Conservation (phyloP, 2,329 filamentous ascomycete genomes). For the Ramularia endophylla region DNA sequence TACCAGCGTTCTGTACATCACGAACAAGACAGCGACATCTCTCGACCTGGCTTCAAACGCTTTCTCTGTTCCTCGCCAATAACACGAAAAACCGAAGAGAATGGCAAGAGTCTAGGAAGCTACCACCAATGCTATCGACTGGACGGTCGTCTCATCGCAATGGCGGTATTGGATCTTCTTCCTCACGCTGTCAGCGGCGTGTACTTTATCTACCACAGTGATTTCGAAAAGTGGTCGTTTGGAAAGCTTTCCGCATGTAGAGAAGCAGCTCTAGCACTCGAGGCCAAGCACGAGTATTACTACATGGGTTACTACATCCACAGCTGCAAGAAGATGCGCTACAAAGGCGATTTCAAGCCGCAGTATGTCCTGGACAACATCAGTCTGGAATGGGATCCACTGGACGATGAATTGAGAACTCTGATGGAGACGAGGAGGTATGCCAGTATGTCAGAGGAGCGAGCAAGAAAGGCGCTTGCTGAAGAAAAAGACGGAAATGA, state of each 20-base stretch:
- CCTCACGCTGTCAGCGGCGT: slow-evolving; percentile 74
- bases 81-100: slow-evolving; percentile 38
- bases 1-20: slow-evolving; percentile 71
- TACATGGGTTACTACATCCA: slow-evolving; percentile 74
- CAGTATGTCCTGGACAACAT: slow-evolving; percentile 67
- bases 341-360: slow-evolving; percentile 74
- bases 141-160: slow-evolving; percentile 67
- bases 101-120: slow-evolving; percentile 59
- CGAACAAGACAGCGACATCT: slow-evolving; percentile 56
- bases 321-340: slow-evolving; percentile 73
- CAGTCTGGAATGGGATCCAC: slow-evolving; percentile 25
- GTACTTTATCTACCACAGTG: slow-evolving; percentile 76
- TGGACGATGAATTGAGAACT: slow-evolving; percentile 27
- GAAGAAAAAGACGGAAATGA: slow-evolving; percentile 8
- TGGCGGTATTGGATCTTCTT: slow-evolving; percentile 70
- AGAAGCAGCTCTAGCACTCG: slow-evolving; percentile 64
- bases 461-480: slow-evolving; percentile 10
- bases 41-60: slow-evolving; percentile 56
- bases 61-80: slow-evolving; percentile 68
- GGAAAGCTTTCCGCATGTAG: slow-evolving; percentile 71
- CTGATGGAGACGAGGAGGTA: slow-evolving; percentile 54
- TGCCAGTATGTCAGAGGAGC: slow-evolving; percentile 37
- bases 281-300: slow-evolving; percentile 68
- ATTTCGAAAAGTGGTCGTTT: slow-evolving; percentile 62
- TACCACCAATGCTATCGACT: slow-evolving; percentile 79